Conservation (phyloP, 1,139 yeast genomes). For the Pneumocystis wakefieldiae region DNA sequence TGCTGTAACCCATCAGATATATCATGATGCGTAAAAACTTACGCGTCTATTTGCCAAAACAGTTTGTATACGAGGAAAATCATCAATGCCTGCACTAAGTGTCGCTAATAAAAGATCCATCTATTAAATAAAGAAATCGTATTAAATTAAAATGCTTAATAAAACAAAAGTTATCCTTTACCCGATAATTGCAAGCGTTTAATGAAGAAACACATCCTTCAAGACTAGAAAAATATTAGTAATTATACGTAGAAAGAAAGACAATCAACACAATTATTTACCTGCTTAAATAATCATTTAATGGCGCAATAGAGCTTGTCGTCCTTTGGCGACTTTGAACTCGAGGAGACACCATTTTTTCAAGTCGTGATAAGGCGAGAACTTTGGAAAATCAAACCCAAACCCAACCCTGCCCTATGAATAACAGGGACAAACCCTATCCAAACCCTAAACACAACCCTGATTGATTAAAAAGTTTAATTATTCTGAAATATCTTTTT, state of each 20-base stretch:
- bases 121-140: background rate
- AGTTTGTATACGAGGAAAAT: constrained; percentile 9
- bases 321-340: background rate
- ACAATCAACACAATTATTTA: background rate
- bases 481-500: too few relatives aligned
- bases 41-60: background rate
- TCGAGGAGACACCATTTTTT: background rate
- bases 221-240: background rate
- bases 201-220: background rate
- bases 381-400: background rate
- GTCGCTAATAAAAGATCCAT: constrained; percentile 2
- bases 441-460: too few relatives aligned
- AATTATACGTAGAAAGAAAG: background rate
- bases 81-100: constrained; percentile 9
- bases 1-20: constrained; percentile 5
- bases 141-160: background rate
- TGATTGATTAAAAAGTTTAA: too few relatives aligned
- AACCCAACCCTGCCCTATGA: too few relatives aligned
- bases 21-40: background rate
- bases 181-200: background rate
- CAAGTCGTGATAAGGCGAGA: background rate
- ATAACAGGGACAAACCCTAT: too few relatives aligned
- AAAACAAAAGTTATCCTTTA: background rate
- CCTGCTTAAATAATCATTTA: background rate
- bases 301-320: background rate